Base-by-base conservation (phyloP, 257 asterid genomes). In the Ocimum tenuiflorum region DNA sequence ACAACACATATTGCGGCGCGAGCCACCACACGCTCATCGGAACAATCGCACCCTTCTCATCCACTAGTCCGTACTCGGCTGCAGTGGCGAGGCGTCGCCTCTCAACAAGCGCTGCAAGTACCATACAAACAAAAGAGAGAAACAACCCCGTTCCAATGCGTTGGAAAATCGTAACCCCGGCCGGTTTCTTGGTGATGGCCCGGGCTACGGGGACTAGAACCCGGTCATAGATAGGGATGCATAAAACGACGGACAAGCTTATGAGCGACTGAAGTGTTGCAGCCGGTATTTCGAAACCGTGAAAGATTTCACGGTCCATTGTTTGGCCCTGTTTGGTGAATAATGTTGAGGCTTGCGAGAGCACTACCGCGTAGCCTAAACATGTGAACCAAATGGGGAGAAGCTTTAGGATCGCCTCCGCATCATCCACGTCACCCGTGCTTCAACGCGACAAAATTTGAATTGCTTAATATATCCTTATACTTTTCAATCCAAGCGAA, bases 1-100 rank as follows among this genome's bases (percentile, higher is more conserved):
- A 47, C 10, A 83, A 5, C 56, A 83, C 17, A 27, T 83, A 72
- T 41, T 79, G 89, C 8, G 86, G 94, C 1, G 76, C 78, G 56
- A 83, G 15, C 89, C 89, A 81, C 81, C 87, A 85, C 51, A 83
- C 56, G 8, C 83, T 79, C 89, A 86, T 75, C 1, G 85, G 91
- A 27, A 27, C 31, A 27, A 4, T 27, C 14, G 78, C 20, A 0
- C 60, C 74, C 11, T 64, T 79, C 12, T 17, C 17, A 38, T 76
- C 81, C 52, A 68, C 67, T 7, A 79, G 56, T 19, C 79, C 78
- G 19, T 68, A 42, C 10, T 65, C 62, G 14, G 4, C 22, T 1
- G 84, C 84, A n/a, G 36, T 60, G 55, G 46, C 23, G 0, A 81
- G 80, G 17, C 85, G 81, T 14, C 36, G 69, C 53, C 18, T 73